Percentiles rank a stretch among this genome's conserved stretches.
Conservation (phyloP, 2,329 filamentous ascomycete species). For the Biscogniauxia mediterranea region DNA sequence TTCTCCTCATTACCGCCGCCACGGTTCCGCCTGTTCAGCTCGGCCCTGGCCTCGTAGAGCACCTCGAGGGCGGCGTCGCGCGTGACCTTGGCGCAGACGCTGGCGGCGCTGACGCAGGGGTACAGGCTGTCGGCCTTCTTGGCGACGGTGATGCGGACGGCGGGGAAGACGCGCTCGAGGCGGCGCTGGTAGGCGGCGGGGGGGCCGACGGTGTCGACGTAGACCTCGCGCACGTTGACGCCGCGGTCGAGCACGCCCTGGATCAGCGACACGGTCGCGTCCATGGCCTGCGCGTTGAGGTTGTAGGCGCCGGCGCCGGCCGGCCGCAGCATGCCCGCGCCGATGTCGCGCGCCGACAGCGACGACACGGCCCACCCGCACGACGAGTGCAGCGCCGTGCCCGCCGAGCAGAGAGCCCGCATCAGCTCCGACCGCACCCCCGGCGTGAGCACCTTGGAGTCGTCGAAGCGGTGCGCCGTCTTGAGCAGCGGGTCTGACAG, state of each 20-base stretch:
- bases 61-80: slow-evolving; percentile 85
- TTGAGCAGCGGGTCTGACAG: slow-evolving; percentile 73
- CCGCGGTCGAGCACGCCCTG: slow-evolving; percentile 70
- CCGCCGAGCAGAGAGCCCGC: slow-evolving; percentile 65
- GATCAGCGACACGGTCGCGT: slow-evolving; percentile 83
- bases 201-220: slow-evolving; percentile 89
- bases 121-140: slow-evolving; percentile 94
- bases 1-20: slow-evolving; percentile 24
- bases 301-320: slow-evolving; percentile 65
- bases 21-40: slow-evolving; percentile 12
- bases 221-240: slow-evolving; percentile 85
- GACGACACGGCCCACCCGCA: slow-evolving; percentile 81
- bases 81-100: slow-evolving; percentile 94
- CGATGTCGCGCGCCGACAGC: slow-evolving; percentile 82
- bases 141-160: slow-evolving; percentile 69
- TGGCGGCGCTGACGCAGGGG: slow-evolving; percentile 89
- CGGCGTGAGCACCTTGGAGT: slow-evolving; percentile 88
- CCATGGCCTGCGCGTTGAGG: slow-evolving; percentile 92
- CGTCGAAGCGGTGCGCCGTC: slow-evolving; percentile 81
- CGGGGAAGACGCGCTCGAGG: slow-evolving; percentile 81
- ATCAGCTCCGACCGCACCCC: slow-evolving; percentile 72
- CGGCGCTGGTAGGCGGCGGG: slow-evolving; percentile 81
- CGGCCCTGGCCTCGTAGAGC: slow-evolving; percentile 54
- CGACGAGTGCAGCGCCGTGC: slow-evolving; percentile 43
- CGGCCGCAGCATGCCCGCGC: slow-evolving; percentile 71